Evolutionary conservation across 306 rosid genomes (phyloP), one percentile per base, ranked within the genome.

Genomic region (Citrullus amarus): DNA sequence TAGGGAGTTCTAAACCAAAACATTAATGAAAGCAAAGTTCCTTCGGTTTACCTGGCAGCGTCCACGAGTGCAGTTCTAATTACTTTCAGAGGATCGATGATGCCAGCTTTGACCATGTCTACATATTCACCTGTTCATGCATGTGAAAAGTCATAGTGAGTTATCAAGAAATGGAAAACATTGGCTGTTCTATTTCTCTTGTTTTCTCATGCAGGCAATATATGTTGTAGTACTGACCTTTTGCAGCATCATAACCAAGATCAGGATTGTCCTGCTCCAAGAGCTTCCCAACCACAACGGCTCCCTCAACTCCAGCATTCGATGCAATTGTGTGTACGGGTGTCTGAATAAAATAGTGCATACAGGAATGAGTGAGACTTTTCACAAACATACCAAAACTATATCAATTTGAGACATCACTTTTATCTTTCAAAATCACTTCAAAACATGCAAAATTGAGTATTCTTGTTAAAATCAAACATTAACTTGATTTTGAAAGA

Each of bases 231-330:
- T 28, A 76, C 88, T 36, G n/a, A 95, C 99, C 99, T 90, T 95
- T 95, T 38, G 99, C 99, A 20, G 99, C 99, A 78, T 95, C 99
- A 38, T 95, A 95, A 17, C 99, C 99, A 73, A 91, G 88, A 85
- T 92, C 97, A 53, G 96, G 86, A 85, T 87, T 78, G 36, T 86
- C 88, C 68, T 88, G 96, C 79, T 95, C 99, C 92, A 91, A 86
- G 51, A 95, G 89, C 88, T 95, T 95, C 28, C 99, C 97, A 14
- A 95, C 99, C 73, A 95, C 89, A 79, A 95, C 99, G 10, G 99
- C 99, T 50, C 99, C 99, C 85, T 95, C 99, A 56, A 91, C 99
- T 81, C 99, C 99, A 0, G 99, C 99, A 81, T 95, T 95, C 50
- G 89, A 78, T 41, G 99, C 99, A 70, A 95, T 95, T n/a, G 96